A percentile compares a stretch with the other conserved stretches of the same genome.
phyloP scores from a whole-genome alignment of 2,329 filamentous ascomycete genomes.

The Clonostachys rhizophaga region DNA sequence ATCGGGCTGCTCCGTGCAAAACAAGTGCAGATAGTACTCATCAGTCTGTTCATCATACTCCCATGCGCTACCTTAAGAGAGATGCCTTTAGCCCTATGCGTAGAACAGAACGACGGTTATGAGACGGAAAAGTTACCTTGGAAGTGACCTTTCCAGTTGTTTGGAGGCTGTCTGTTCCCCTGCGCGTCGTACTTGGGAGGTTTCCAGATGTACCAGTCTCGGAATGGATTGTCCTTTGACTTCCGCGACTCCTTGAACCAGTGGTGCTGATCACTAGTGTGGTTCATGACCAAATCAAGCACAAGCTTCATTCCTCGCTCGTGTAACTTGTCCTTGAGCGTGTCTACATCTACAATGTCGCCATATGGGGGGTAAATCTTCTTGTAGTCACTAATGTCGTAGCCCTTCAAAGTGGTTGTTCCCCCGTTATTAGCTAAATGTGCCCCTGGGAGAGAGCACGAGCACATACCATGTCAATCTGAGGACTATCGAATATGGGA shows the following conservation, averaged over 20 bases:
- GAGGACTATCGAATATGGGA: slow-evolving; percentile 45
- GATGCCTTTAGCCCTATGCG: too few relatives aligned
- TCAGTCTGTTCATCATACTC: slow-evolving; percentile 41
- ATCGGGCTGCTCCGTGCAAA: slow-evolving; percentile 67
- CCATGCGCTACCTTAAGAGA: slow-evolving; percentile 33
- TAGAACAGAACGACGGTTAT: too few relatives aligned
- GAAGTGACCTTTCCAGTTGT: slow-evolving; percentile 46
- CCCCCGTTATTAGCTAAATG: neutral
- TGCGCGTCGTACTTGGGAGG: slow-evolving; percentile 49
- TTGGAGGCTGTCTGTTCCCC: slow-evolving; percentile 57
- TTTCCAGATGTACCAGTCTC: slow-evolving; percentile 64
- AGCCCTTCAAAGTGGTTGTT: slow-evolving; percentile 37
- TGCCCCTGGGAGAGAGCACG: neutral
- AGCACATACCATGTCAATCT: slow-evolving; percentile 55
- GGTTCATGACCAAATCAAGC: slow-evolving; percentile 70
- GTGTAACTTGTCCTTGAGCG: slow-evolving; percentile 56
- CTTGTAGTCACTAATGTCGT: slow-evolving; percentile 67
- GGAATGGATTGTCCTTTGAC: slow-evolving; percentile 46
- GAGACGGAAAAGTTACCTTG: slow-evolving; percentile 16
- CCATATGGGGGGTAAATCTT: slow-evolving; percentile 63
- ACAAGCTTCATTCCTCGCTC: slow-evolving; percentile 63
- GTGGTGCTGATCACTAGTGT: slow-evolving; percentile 54
- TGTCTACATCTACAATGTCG: slow-evolving; percentile 61
- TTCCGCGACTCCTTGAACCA: slow-evolving; percentile 55
- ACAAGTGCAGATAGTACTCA: slow-evolving; percentile 62